phyloP scores from a whole-genome alignment of 306 rosid genomes.

The Ormosia semicastrata region DNA sequence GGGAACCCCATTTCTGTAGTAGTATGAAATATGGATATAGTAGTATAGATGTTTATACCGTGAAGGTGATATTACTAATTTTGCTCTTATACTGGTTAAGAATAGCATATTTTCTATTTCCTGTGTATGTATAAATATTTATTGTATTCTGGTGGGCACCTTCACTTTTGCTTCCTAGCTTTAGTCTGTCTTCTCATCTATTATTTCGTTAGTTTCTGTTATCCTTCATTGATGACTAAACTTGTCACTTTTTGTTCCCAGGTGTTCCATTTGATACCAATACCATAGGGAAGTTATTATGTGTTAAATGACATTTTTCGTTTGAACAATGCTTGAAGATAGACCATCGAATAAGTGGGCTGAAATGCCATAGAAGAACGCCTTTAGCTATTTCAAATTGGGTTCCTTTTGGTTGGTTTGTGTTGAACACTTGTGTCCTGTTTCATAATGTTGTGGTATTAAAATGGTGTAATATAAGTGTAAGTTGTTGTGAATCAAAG shows the following conservation, averaged over 20 bases:
- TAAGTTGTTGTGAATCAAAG: no score
- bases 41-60: neutral
- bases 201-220: neutral
- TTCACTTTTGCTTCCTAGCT: neutral
- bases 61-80: neutral
- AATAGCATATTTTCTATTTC: no score
- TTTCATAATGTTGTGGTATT: no score
- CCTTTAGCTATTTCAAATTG: conserved; percentile 31
- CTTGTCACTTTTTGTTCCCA: conserved; percentile 32
- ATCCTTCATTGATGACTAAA: neutral
- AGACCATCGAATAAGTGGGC: conserved; percentile 70
- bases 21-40: neutral
- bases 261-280: conserved; percentile 96
- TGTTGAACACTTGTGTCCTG: no score
- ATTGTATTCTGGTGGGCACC: neutral
- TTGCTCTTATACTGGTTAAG: neutral
- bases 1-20: neutral
- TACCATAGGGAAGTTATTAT: no score
- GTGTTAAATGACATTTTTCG: no score
- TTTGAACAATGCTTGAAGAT: conserved; percentile 82
- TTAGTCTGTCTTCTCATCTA: neutral
- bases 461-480: no score
- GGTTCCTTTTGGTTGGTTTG: conserved; percentile 24
- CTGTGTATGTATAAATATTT: no score
- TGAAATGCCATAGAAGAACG: conserved; percentile 33